These are phyloP conservation scores for Lepidium sativum DNA, from an alignment of 345 rosid genomes.

Conservation along the genomic window DNA sequence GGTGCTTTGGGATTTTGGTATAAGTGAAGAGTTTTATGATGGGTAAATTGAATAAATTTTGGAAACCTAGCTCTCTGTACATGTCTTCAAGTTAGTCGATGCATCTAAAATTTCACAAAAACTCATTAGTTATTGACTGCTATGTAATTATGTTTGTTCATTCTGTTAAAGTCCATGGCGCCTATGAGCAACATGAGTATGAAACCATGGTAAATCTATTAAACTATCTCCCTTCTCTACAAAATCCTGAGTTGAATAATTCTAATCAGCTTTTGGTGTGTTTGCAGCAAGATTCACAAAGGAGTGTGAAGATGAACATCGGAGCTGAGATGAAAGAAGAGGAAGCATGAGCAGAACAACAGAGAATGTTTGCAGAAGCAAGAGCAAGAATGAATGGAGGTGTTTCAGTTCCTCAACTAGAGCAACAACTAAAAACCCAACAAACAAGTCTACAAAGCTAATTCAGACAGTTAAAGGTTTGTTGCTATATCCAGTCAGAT, in stretches of 20 bases:
- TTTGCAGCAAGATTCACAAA: constrained; percentile 86
- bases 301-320: constrained; percentile 82
- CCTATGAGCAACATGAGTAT: constrained; percentile 94
- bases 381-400: constrained; percentile 99
- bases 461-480: not conserved
- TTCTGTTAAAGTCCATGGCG: constrained; percentile 55
- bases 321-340: constrained; percentile 92
- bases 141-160: not conserved
- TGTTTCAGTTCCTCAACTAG: constrained; percentile 28
- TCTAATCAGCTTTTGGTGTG: not conserved
- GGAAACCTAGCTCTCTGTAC: not conserved
- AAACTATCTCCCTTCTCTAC: not conserved
- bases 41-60: not conserved
- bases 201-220: constrained; percentile 67
- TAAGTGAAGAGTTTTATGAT: not conserved
- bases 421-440: constrained; percentile 13
- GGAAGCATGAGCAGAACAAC: constrained; percentile 96
- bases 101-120: not conserved
- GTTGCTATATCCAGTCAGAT: too few relatives aligned
- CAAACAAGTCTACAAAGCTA: constrained; percentile 25
- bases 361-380: constrained; percentile 99
- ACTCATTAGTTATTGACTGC: not conserved
- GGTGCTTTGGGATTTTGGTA: not conserved
- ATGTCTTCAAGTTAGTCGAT: not conserved
- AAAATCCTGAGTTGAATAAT: not conserved